Percentiles rank a stretch among this genome's conserved stretches.
Conservation (phyloP, 768 basidiomycete species). For the Steccherinum ochraceum region DNA sequence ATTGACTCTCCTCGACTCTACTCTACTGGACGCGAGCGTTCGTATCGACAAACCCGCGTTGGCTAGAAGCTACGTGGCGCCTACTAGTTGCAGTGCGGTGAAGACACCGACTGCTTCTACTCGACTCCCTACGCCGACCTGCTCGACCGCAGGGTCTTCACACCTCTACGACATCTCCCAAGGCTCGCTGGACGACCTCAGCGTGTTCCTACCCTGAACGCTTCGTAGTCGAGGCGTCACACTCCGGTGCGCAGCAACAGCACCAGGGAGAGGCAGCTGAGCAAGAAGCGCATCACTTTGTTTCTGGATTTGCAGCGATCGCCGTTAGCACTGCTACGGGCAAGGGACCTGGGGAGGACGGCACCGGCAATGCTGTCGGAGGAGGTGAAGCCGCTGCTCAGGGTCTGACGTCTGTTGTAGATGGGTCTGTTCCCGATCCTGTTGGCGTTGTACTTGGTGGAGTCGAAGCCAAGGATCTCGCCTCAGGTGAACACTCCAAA, state of each 20-base stretch:
- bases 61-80: no score
- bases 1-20: no score
- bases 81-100: no score
- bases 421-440: constrained; percentile 23
- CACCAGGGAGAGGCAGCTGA: constrained; percentile 33
- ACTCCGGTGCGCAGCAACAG: constrained; percentile 29
- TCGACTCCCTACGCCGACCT: no score
- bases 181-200: no score
- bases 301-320: constrained; percentile 26
- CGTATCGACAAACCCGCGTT: no score
- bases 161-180: no score
- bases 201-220: no score
- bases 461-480: constrained; percentile 23
- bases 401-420: constrained; percentile 12
- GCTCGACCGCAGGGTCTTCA: no score
- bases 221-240: no score
- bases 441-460: constrained; percentile 19
- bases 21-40: no score
- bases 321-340: constrained; percentile 26
- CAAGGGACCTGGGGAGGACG: constrained; percentile 18
- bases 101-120: no score
- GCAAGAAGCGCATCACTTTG: constrained; percentile 29
- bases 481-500: constrained; percentile 23
- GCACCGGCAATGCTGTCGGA: constrained; percentile 13
- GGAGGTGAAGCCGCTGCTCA: constrained; percentile 17